Percentiles rank a stretch among this genome's conserved stretches.
Conservation (phyloP, 139 green algal species). For the Chlorella vulgaris region DNA sequence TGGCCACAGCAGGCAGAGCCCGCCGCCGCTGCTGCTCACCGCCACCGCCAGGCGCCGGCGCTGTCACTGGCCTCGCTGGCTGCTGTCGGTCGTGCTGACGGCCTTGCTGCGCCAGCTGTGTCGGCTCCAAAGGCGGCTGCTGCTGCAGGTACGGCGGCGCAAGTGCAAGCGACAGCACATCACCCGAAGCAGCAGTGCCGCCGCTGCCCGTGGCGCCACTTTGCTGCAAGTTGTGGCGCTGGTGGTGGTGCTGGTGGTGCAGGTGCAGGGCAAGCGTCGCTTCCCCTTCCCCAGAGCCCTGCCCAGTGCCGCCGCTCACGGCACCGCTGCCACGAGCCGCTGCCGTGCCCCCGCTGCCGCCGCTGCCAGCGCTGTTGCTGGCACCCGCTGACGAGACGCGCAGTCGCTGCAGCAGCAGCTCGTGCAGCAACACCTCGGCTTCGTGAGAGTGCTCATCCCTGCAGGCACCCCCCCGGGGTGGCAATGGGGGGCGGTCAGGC, state of each 20-base stretch:
- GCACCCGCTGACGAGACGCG: neutral
- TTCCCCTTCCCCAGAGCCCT: no score
- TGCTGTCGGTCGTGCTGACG: neutral
- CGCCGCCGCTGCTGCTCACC: neutral
- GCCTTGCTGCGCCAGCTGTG: neutral
- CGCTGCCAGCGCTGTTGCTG: conserved; percentile 26
- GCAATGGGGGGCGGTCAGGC: neutral
- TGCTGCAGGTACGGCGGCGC: neutral
- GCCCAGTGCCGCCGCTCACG: conserved; percentile 3
- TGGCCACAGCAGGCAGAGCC: neutral
- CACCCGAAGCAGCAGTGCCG: neutral
- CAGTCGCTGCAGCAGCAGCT: conserved; percentile 33
- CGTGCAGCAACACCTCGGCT: conserved; percentile 23
- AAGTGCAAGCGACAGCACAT: neutral
- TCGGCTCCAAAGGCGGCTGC: no score
- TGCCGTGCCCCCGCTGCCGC: neutral
- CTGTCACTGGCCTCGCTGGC: neutral
- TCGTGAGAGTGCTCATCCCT: conserved; percentile 22
- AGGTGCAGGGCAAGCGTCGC: conserved; percentile 4
- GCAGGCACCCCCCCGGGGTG: no score
- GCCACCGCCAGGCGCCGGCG: neutral
- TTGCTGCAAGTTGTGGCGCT: no score
- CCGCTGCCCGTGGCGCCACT: neutral
- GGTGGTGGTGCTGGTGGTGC: neutral
- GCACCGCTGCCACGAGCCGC: conserved; percentile 7